Evolutionary conservation across 768 basidiomycete genomes (phyloP).

Genomic region (Boletus speciosus): DNA sequence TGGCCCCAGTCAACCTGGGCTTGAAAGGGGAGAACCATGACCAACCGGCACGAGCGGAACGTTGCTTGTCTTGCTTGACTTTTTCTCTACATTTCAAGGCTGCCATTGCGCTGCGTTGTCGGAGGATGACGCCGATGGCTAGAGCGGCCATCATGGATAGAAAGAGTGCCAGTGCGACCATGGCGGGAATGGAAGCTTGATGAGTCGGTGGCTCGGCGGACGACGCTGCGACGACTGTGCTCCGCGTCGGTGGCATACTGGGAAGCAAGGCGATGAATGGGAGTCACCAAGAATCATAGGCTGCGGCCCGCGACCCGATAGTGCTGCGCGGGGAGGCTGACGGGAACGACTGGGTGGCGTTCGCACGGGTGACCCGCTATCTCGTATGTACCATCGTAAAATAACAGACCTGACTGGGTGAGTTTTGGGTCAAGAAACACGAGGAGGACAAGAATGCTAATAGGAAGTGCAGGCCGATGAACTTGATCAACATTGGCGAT

Average conservation of each 20-base stretch:
- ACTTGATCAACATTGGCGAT: not conserved
- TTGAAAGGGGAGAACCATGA: conserved; percentile 5
- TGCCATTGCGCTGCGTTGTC: conserved; percentile 11
- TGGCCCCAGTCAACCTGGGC: not conserved
- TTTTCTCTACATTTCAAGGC: not conserved
- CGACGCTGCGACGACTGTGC: not conserved
- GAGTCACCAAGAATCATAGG: not conserved
- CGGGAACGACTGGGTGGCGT: not conserved
- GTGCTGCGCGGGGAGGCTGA: conserved; percentile 13
- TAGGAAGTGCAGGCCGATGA: not conserved
- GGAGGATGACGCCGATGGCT: conserved; percentile 17
- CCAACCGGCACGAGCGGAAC: not conserved
- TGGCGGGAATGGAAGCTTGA: conserved; percentile 14
- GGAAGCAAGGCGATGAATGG: not conserved
- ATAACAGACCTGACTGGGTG: not conserved
- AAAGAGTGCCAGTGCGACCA: conserved; percentile 18
- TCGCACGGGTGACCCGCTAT: not conserved
- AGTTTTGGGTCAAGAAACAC: not conserved
- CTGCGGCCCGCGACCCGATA: not conserved
- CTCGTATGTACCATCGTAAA: not conserved
- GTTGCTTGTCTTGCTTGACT: not conserved
- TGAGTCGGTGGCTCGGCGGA: conserved; percentile 1
- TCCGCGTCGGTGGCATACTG: conserved; percentile 18
- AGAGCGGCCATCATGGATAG: conserved; percentile 20
- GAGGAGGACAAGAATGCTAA: not conserved